Base-by-base conservation (phyloP, 257 asterid species). In the Petunia axillaris region DNA sequence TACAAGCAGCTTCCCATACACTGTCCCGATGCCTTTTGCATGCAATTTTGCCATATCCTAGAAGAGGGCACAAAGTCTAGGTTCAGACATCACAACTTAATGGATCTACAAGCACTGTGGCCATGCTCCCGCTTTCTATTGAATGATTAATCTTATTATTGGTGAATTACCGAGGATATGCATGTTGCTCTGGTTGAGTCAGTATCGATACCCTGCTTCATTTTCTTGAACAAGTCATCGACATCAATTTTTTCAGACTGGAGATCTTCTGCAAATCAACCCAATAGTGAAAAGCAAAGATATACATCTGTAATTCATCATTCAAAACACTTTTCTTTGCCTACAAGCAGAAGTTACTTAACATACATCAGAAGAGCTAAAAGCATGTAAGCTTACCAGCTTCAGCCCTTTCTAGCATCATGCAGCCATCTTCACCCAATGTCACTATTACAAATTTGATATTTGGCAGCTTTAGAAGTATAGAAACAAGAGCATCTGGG, bases 1-100 rank as follows among this genome's bases (percentile, higher is more conserved):
- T 59, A 93, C 71, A 83, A 88, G 91, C 76, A 95, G 85, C 88
- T 90, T 89, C 58, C 99, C 98, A 40, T 52, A 36, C 79, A 93
- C 89, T 10, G 83, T 81, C 55, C 98, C 98, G 60, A 93, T 84
- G 76, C 97, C 99, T 84, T 92, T 89, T 15, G 99, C 97, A 9
- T 79, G 83, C 89, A 95, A 83, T 78, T 85, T 90, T 68, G 81
- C 83, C 60, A 58, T 80, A 64, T 76, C 79, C 99, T 93, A 75
- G 63, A 76, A 62, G n/a, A 36, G 46, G 6, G 35, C 59, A 64
- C 1, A 16, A 14, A 37, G 39, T 46, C 62, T 13, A 78, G 40
- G 16, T 48, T 11, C 63, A 35, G 14, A 62, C 53, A 75, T 25
- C 40, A 3, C 41, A 25, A 7, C 15, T 71, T 71, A 62, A 35